Evolutionary conservation across 352 stramenopile species (phyloP).

Genomic region (Pythium grandisporangium): DNA sequence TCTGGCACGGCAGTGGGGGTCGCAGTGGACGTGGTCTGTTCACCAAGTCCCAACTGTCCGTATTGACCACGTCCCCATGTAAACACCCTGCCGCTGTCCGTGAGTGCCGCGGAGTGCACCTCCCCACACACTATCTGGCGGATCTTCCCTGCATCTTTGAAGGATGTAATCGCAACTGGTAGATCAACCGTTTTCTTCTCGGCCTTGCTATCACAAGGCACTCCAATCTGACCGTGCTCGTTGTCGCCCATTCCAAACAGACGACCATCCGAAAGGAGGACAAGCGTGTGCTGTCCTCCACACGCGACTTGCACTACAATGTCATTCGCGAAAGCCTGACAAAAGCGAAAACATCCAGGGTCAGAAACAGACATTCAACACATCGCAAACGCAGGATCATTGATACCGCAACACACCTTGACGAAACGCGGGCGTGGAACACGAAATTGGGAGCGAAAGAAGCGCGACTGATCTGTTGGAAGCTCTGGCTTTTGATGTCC

Average conservation of each 20-base stretch:
- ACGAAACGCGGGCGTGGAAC: conserved; percentile 58
- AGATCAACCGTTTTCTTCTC: conserved; percentile 26
- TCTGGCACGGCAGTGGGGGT: conserved; percentile 42
- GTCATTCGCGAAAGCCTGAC: conserved; percentile 43
- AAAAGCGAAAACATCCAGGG: too few species aligned
- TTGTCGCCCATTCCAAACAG: conserved; percentile 74
- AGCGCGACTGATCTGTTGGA: conserved; percentile 51
- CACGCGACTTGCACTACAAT: conserved; percentile 49
- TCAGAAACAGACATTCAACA: too few species aligned
- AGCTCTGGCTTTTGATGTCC: conserved; percentile 48
- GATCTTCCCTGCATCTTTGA: conserved; percentile 3
- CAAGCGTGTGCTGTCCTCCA: conserved; percentile 58
- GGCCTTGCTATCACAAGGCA: conserved; percentile 13
- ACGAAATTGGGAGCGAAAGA: conserved; percentile 73
- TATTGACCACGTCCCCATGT: conserved; percentile 68
- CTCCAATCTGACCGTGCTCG: conserved; percentile 52
- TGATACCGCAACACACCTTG: conserved; percentile 23
- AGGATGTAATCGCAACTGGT: conserved; percentile 18
- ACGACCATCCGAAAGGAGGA: conserved; percentile 47
- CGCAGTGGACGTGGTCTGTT: conserved; percentile 19
- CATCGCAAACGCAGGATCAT: too few species aligned
- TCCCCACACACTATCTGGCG: conserved; percentile 29
- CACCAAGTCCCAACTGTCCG: conserved; percentile 54
- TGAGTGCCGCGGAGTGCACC: conserved; percentile 58
- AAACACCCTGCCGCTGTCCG: conserved; percentile 37